These are phyloP conservation scores for Trichoderma polysporum DNA, from an alignment of 2,329 filamentous ascomycete species.

Conservation along the genomic window DNA sequence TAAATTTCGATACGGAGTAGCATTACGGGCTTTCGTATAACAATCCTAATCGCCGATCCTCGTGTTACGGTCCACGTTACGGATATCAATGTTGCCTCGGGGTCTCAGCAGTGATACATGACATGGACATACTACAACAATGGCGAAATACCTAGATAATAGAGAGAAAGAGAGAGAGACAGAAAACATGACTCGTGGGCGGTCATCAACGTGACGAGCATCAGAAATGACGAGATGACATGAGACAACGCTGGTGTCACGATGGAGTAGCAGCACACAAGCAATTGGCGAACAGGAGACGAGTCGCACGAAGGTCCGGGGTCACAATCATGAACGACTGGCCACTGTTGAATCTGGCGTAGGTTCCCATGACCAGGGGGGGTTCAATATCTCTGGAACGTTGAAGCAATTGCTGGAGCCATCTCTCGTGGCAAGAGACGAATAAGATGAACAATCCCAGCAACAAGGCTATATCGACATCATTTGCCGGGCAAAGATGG, in stretches of 20 bases:
- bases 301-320: slow-evolving; percentile 3
- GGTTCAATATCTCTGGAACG: neutral
- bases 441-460: neutral
- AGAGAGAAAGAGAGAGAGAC: neutral
- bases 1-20: neutral
- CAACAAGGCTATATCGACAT: neutral
- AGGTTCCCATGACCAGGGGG: neutral
- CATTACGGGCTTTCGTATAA: neutral
- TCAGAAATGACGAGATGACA: neutral
- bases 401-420: slow-evolving; percentile 5
- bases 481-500: neutral
- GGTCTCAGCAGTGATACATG: neutral
- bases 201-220: neutral
- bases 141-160: neutral
- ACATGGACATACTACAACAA: neutral
- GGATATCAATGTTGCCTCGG: slow-evolving; percentile 11
- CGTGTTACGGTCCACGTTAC: slow-evolving; percentile 1
- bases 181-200: neutral
- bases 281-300: neutral
- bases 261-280: neutral
- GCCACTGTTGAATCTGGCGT: neutral
- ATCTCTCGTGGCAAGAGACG: neutral
- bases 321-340: slow-evolving; percentile 1
- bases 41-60: neutral
- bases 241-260: slow-evolving; percentile 3